Evolutionary conservation across 768 basidiomycete species (phyloP), one percentile per base, ranked within the genome.

Genomic region (Fibroporia radiculosa): DNA sequence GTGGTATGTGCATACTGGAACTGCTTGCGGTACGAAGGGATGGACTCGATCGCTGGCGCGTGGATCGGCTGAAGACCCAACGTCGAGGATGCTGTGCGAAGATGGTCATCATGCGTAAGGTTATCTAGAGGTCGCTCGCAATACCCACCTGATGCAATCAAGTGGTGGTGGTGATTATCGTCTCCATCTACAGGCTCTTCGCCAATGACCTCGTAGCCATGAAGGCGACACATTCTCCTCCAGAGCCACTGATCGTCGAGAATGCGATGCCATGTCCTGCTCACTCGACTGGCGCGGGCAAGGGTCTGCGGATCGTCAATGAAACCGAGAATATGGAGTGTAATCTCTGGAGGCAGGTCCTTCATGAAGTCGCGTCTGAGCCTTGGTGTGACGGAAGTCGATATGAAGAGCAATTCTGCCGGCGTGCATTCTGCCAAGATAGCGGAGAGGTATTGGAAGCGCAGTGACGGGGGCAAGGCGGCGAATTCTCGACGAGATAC

Each of bases 181-280:
- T n/a, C n/a, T n/a, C n/a, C n/a, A n/a, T n/a, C n/a, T n/a, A n/a
- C n/a, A n/a, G n/a, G n/a, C n/a, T n/a, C n/a, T n/a, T n/a, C n/a
- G n/a, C n/a, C n/a, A n/a, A n/a, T n/a, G n/a, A n/a, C n/a, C n/a
- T n/a, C 60, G 16, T 80, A 85, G 5, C 72, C 72, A 57, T 80
- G 74, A 14, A 66, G 55, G 10, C 66, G 61, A 56, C 84, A 91
- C 78, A 95, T 77, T 10, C 70, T 55, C 61, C 77, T 80, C 93
- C 93, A 97, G 10, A 88, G 68, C 50, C 68, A 73, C 51, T 93
- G 89, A 55, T 92, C 91, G 35, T 71, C 64, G 6, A 82, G 70
- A 5, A 96, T 71, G 13, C 60, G 64, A 12, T 72, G 64, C 93
- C 93, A 97, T 39, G 72, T 70, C 42, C 69, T 67, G 53, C 81